Conservation (phyloP, 2,329 filamentous ascomycete species). For the Aspergillus sp. region DNA sequence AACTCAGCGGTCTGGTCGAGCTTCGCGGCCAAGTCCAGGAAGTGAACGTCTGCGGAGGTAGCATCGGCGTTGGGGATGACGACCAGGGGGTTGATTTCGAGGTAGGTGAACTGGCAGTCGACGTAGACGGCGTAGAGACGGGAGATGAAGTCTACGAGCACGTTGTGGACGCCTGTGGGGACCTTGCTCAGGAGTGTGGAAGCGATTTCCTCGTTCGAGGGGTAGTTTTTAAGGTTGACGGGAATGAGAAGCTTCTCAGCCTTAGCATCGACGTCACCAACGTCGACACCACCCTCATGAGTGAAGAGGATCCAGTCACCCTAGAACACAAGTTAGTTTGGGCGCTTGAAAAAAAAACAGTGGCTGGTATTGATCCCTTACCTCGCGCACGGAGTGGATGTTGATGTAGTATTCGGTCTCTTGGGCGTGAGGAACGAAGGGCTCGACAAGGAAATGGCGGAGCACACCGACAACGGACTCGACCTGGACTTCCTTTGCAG, state of each 20-base stretch:
- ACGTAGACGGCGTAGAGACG: conserved; percentile 98
- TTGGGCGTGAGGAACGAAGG: conserved; percentile 93
- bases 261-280: conserved; percentile 98
- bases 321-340: conserved; percentile 51
- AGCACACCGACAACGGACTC: conserved; percentile 88
- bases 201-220: conserved; percentile 94
- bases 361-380: conserved; percentile 64
- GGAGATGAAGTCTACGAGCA: conserved; percentile 98
- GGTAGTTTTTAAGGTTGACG: conserved; percentile 91
- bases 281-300: conserved; percentile 98
- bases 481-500: conserved; percentile 89
- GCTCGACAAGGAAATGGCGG: conserved; percentile 96
- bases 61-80: conserved; percentile 92
- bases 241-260: conserved; percentile 98
- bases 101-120: conserved; percentile 99
- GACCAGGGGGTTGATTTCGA: conserved; percentile 99
- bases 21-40: conserved; percentile 98
- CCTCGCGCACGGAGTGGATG: conserved; percentile 99
- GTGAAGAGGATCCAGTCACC: conserved; percentile 99
- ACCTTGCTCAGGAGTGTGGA: conserved; percentile 85
- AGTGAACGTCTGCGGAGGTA: conserved; percentile 93
- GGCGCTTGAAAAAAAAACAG: not conserved
- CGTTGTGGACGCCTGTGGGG: conserved; percentile 93
- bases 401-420: conserved; percentile 99
- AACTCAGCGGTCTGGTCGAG: conserved; percentile 99